Evolutionary conservation across 2,329 filamentous ascomycete species (phyloP).

Genomic region (Ophiostoma quercus): DNA sequence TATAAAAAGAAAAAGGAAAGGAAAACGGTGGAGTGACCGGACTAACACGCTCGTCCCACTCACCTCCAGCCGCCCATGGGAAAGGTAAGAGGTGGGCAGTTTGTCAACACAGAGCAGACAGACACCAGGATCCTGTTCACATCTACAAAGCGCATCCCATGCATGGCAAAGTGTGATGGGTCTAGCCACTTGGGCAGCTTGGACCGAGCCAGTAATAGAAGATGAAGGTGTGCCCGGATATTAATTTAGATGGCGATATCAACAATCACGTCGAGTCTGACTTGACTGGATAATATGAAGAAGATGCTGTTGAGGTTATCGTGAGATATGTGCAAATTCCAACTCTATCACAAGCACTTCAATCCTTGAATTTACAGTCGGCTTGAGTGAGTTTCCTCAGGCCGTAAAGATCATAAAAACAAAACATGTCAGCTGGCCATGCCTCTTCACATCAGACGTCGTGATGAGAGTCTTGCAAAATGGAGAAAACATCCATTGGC

Average conservation of each 20-base stretch:
- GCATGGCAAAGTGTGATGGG: background rate
- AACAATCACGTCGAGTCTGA: no score
- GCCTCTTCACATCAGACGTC: background rate
- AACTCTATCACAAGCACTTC: no score
- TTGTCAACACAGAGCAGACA: background rate
- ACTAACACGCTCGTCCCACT: background rate
- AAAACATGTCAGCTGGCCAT: no score
- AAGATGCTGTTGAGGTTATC: no score
- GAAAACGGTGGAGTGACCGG: background rate
- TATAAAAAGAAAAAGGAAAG: background rate
- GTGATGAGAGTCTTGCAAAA: background rate
- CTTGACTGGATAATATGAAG: no score
- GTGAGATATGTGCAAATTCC: no score
- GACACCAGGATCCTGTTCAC: background rate
- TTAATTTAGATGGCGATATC: no score
- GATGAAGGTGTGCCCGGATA: background rate
- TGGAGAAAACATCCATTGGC: background rate
- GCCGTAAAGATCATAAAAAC: no score
- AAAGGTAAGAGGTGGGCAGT: background rate
- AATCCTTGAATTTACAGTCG: no score
- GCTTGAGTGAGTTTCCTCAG: no score
- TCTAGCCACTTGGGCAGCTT: background rate
- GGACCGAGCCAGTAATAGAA: background rate
- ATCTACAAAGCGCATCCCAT: background rate
- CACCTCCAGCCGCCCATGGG: slow-evolving; percentile 7